Evolutionary conservation across 345 rosid species (phyloP).

Genomic region (Eucalyptus victrix): DNA sequence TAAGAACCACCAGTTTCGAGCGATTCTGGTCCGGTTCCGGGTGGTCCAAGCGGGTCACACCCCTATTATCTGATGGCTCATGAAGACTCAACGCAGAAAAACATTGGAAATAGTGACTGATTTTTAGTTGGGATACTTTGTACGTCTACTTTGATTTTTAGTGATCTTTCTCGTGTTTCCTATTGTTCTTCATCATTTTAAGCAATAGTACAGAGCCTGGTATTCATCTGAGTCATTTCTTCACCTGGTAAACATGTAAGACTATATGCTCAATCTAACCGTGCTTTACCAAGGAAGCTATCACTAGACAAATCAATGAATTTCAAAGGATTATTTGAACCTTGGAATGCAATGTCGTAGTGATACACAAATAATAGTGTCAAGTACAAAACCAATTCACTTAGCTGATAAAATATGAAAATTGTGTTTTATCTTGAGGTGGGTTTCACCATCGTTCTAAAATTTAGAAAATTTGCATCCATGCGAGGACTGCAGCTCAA

Average conservation of each 20-base stretch:
- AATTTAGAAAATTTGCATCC: background rate
- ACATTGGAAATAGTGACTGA: background rate
- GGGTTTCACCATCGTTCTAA: background rate
- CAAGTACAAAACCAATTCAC: too few relatives aligned
- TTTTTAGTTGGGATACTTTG: background rate
- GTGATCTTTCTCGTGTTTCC: background rate
- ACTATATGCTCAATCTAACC: background rate
- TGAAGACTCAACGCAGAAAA: background rate
- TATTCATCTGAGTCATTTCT: background rate
- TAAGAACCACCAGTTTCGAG: too few relatives aligned
- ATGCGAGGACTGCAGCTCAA: background rate
- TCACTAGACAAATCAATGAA: background rate
- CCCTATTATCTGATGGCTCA: background rate
- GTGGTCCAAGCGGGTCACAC: accelerated
- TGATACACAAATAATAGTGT: too few relatives aligned
- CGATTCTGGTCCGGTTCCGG: accelerated
- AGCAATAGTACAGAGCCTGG: background rate
- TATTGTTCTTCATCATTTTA: background rate
- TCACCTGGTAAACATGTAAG: background rate
- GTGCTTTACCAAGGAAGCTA: background rate
- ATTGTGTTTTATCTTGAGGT: background rate
- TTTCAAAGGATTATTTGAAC: background rate
- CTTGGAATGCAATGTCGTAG: background rate
- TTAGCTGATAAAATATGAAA: too few relatives aligned
- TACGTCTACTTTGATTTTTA: background rate